Percentiles rank a stretch among this genome's conserved stretches.
These are phyloP conservation scores for Alternaria atra DNA, from an alignment of 2,329 filamentous ascomycete genomes.

Conservation along the genomic window DNA sequence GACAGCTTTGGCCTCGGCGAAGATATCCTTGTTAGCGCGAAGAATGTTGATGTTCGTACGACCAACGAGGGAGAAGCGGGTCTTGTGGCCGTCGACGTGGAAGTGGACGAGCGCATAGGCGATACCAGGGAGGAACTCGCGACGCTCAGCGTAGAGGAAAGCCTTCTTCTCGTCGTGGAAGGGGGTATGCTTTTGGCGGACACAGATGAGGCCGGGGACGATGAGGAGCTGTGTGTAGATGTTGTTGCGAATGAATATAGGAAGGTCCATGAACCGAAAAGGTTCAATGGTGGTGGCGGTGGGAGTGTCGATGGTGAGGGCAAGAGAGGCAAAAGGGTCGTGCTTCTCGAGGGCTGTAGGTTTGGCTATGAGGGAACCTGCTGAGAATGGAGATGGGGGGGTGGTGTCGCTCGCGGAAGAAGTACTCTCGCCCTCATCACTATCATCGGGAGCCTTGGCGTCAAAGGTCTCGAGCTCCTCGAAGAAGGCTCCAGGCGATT, in stretches of 20 bases:
- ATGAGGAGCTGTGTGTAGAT: constrained; percentile 36
- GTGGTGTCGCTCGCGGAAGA: neutral
- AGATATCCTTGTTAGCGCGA: constrained; percentile 48
- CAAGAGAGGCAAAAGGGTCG: neutral
- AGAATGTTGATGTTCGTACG: constrained; percentile 43
- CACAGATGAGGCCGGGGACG: constrained; percentile 34
- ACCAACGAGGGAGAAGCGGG: constrained; percentile 24
- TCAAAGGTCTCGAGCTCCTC: constrained; percentile 17
- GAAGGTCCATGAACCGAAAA: constrained; percentile 35
- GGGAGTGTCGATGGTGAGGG: neutral
- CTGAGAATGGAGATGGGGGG: neutral
- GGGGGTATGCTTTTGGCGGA: constrained; percentile 37
- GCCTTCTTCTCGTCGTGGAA: constrained; percentile 23
- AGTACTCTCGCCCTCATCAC: neutral
- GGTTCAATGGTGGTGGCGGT: neutral
- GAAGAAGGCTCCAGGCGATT: constrained; percentile 16
- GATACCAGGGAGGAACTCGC: constrained; percentile 36
- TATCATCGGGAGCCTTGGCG: constrained; percentile 7
- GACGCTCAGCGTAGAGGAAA: constrained; percentile 28
- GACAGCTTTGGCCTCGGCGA: constrained; percentile 52
- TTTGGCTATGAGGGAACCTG: neutral
- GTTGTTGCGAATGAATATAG: constrained; percentile 27
- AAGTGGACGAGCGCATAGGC: constrained; percentile 29
- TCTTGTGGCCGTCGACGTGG: constrained; percentile 25
- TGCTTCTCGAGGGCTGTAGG: constrained; percentile 5